Evolutionary conservation across 345 rosid species (phyloP).

Genomic region (Brassica incana): DNA sequence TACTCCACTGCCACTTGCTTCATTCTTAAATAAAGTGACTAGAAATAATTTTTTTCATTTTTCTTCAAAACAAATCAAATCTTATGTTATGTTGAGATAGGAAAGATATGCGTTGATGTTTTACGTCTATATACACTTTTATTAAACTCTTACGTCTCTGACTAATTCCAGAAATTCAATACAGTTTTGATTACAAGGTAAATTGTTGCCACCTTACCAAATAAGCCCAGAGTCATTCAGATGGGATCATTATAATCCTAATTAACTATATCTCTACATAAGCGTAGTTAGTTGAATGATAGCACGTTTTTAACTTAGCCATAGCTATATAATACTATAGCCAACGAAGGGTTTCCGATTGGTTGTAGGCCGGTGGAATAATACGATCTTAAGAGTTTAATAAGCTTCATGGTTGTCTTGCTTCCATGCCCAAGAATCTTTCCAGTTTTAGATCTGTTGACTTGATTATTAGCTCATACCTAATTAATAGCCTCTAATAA

Average conservation of each 20-base stretch:
- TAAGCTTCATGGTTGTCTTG: slow-evolving; percentile 32
- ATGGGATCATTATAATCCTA: slow-evolving; percentile 2
- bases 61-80: neutral
- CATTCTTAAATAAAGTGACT: too few relatives aligned
- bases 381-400: slow-evolving; percentile 28
- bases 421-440: slow-evolving; percentile 27
- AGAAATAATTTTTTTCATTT: neutral
- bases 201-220: slow-evolving; percentile 23
- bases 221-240: slow-evolving; percentile 14
- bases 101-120: slow-evolving; percentile 12
- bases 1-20: too few relatives aligned
- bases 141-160: slow-evolving; percentile 1
- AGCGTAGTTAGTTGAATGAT: slow-evolving; percentile 11
- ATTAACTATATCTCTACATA: slow-evolving; percentile 4
- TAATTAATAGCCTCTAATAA: slow-evolving; percentile 9
- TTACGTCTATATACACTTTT: slow-evolving; percentile 15
- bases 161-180: slow-evolving; percentile 23
- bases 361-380: slow-evolving; percentile 30
- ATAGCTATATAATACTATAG: neutral
- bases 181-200: neutral
- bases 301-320: neutral
- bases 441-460: slow-evolving; percentile 32
- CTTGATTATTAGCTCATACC: slow-evolving; percentile 18
- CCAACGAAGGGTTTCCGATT: slow-evolving; percentile 13
- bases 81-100: neutral